Evolutionary conservation across 1,139 yeast genomes (phyloP), one percentile per base, ranked within the genome.

Genomic region (Sugiyamaella xylanicola): DNA sequence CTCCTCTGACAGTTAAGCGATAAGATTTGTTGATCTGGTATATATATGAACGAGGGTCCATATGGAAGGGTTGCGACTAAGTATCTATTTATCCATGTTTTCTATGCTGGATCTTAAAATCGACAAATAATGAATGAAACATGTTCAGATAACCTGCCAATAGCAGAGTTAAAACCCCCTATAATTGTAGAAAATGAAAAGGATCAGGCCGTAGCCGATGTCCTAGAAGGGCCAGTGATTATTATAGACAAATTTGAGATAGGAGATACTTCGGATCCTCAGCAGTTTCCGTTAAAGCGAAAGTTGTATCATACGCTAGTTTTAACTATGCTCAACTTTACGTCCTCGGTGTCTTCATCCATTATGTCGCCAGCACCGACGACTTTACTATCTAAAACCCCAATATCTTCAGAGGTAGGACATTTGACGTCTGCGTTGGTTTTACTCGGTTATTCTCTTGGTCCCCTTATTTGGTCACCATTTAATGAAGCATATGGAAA

Each of bases 401-500:
- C 35, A 2, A 32, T 50, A 9, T 50, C 53, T 8, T 5, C 40
- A 21, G 53, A 50, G 21, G 25, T 50, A 2, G 48, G 48, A 5
- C 53, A 50, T 16, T 37, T 36, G 19, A 35, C 45, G n/a, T 51
- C 53, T 3, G 53, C 53, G 11, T 1, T 50, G 21, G 53, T 50
- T 3, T 80, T 82, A 11, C 59, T 81, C n/a, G 86, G 84, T 0
- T 81, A 80, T 61, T 85, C 83, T 21, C 42, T 78, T 36, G 83
- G 84, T 0, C 84, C 84, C 11, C 68, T 80, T 72, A 58, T 80
- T 0, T 76, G 80, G 53, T 74, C 83, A 1, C 85, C 86, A 1
- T 56, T 82, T 56, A 75, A 83, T 1, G 86, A 82, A 63, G 70
- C 70, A 3, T 62, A 77, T 53, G 89, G 90, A 3, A 74, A 88